A percentile compares a stretch with the other conserved stretches of the same genome.
Conservation (phyloP, 2,329 filamentous ascomycete species). For the Colletotrichum tropicicola region DNA sequence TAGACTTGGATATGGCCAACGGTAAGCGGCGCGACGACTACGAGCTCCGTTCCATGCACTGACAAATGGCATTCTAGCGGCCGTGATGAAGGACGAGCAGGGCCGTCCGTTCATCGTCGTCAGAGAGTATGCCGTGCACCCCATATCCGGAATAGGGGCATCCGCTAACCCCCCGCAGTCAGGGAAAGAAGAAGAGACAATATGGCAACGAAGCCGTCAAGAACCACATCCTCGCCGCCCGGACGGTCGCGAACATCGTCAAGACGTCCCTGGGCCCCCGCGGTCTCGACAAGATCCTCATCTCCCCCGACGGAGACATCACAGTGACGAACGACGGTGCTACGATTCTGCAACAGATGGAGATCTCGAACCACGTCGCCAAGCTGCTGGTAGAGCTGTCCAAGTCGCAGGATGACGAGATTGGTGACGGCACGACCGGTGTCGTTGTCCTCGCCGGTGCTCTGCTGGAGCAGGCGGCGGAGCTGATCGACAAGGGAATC, state of each 20-base stretch:
- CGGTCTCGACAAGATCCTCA: slow-evolving; percentile 98
- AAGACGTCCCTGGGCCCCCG: slow-evolving; percentile 96
- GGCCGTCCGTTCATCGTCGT: slow-evolving; percentile 98
- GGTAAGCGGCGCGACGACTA: slow-evolving; percentile 60
- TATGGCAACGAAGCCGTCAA: slow-evolving; percentile 98
- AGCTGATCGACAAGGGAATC: slow-evolving; percentile 99
- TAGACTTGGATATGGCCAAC: slow-evolving; percentile 86
- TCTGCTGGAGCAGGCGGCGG: slow-evolving; percentile 93
- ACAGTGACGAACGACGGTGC: slow-evolving; percentile 99
- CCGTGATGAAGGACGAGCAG: slow-evolving; percentile 95
- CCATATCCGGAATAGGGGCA: not conserved
- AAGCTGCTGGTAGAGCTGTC: slow-evolving; percentile 97
- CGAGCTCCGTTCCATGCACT: slow-evolving; percentile 29
- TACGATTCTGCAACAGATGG: slow-evolving; percentile 97
- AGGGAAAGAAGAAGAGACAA: slow-evolving; percentile 97
- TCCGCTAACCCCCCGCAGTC: slow-evolving; percentile 61
- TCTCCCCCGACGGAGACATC: slow-evolving; percentile 98
- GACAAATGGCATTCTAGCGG: slow-evolving; percentile 51
- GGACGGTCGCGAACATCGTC: slow-evolving; percentile 96
- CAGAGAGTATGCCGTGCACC: slow-evolving; percentile 77
- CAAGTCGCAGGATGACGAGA: slow-evolving; percentile 98
- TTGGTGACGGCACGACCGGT: slow-evolving; percentile 97
- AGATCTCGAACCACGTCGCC: slow-evolving; percentile 97
- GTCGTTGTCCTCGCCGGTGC: slow-evolving; percentile 96
- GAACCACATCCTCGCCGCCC: slow-evolving; percentile 95